Evolutionary conservation across 805 yeast genomes (phyloP), one percentile per base, ranked within the genome.

Genomic region (Zygotorulaspora sp.): DNA sequence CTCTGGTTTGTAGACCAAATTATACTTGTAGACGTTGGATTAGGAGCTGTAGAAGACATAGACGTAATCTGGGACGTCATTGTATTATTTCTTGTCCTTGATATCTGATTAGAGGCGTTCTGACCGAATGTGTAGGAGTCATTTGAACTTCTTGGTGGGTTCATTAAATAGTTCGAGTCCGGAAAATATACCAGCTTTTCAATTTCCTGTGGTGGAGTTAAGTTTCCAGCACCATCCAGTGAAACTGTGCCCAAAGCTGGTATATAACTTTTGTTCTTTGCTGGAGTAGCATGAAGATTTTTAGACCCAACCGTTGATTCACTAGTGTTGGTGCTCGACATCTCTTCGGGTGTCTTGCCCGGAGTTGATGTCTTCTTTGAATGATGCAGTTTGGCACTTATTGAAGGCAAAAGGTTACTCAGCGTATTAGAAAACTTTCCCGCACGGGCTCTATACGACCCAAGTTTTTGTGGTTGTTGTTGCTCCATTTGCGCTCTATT

Each of bases 61-160:
- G 61, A 50, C n/a, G 65, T 61, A 13, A 61, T 52, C 44, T 62
- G 65, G 4, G 66, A 62, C 1, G 59, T 52, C 24, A 57, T 52
- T 3, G 66, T 62, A 34, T 61, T 57, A 25, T 61, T 53, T 38
- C 66, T 53, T 15, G 65, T 53, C 38, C 66, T 56, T 6, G 59
- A 51, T 12, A 51, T 44, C 15, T 46, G 50, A 25, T 49, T 49
- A 8, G 54, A 50, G 11, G 47, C 30, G 24, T 44, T 25, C 3
- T 46, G 24, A 9, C 41, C 45, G 22, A 49, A 46, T 3, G 53
- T 47, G 25, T 44, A 55, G 3, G 64, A 61, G 41, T 61, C 65
- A 32, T 45, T 49, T 2, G 65, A 61, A 19, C 42, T 45, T 25
- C 63, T 53, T 16, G 64, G 57, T 40, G 32, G 44, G 31, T 25